These are phyloP conservation scores for Rhododendron griersonianum DNA, from an alignment of 148 eudicot genomes.

Conservation along the genomic window DNA sequence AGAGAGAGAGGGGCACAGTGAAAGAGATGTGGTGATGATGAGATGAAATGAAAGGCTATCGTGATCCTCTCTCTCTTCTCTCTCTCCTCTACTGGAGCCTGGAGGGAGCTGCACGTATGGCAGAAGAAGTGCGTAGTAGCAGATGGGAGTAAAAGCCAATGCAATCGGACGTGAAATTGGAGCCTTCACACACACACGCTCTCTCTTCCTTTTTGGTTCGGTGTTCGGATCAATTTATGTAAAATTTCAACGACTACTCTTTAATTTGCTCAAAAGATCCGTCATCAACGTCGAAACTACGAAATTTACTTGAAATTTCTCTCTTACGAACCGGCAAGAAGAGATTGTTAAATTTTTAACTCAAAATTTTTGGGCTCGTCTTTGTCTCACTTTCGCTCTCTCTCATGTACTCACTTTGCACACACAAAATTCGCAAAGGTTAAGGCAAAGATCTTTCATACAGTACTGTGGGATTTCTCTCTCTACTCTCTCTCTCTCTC, in stretches of 20 bases:
- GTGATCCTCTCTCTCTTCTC: constrained; percentile 11
- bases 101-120: constrained; percentile 3
- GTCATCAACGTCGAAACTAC: too few species aligned
- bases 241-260: too few species aligned
- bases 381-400: neutral
- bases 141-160: neutral
- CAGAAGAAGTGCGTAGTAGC: constrained; percentile 10
- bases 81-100: neutral
- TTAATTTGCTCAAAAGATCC: too few species aligned
- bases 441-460: constrained; percentile 1
- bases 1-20: neutral
- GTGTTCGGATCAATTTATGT: too few species aligned
- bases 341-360: too few species aligned
- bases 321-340: too few species aligned
- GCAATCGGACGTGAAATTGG: constrained; percentile 4
- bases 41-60: constrained; percentile 31
- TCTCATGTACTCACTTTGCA: neutral
- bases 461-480: neutral
- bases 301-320: too few species aligned
- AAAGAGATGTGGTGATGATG: constrained; percentile 19
- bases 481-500: neutral
- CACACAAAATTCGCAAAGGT: neutral
- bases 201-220: too few species aligned
- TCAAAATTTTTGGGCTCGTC: too few species aligned
- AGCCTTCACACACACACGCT: neutral